phyloP scores from a whole-genome alignment of 768 basidiomycete species.

The Trichaptum fuscoviolaceum region DNA sequence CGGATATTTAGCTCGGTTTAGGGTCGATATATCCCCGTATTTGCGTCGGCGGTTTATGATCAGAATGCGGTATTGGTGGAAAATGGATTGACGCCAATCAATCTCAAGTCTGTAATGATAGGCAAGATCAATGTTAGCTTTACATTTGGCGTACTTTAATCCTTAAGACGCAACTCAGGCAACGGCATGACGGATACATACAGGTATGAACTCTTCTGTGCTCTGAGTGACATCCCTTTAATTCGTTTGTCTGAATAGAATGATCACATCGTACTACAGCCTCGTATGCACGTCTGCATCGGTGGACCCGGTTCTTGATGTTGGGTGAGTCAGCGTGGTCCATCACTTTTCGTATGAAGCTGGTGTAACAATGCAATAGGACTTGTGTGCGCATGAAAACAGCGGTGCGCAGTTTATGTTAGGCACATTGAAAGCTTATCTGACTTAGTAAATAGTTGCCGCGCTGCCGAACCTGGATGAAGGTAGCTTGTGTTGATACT shows the following conservation, averaged over 20 bases:
- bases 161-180: slow-evolving; percentile 18
- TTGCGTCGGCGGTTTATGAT: slow-evolving; percentile 73
- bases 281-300: slow-evolving; percentile 46
- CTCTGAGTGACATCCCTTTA: slow-evolving; percentile 1
- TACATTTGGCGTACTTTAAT: not conserved
- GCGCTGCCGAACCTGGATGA: slow-evolving; percentile 55
- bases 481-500: slow-evolving; percentile 54
- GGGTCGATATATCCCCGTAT: slow-evolving; percentile 70
- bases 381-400: slow-evolving; percentile 56
- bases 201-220: slow-evolving; percentile 28
- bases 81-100: slow-evolving; percentile 50
- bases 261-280: slow-evolving; percentile 40
- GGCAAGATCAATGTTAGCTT: slow-evolving; percentile 26
- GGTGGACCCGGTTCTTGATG: slow-evolving; percentile 40
- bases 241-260: slow-evolving; percentile 16
- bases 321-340: slow-evolving; percentile 1
- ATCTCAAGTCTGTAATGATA: slow-evolving; percentile 69
- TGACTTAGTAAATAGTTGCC: slow-evolving; percentile 41
- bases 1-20: slow-evolving; percentile 17
- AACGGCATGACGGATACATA: slow-evolving; percentile 59
- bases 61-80: slow-evolving; percentile 51
- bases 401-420: slow-evolving; percentile 30
- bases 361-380: not conserved
- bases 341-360: not conserved
- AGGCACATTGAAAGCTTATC: not conserved